phyloP scores from a whole-genome alignment of 192 early-diverging fungal species.

The Powellomyces hirtus region DNA sequence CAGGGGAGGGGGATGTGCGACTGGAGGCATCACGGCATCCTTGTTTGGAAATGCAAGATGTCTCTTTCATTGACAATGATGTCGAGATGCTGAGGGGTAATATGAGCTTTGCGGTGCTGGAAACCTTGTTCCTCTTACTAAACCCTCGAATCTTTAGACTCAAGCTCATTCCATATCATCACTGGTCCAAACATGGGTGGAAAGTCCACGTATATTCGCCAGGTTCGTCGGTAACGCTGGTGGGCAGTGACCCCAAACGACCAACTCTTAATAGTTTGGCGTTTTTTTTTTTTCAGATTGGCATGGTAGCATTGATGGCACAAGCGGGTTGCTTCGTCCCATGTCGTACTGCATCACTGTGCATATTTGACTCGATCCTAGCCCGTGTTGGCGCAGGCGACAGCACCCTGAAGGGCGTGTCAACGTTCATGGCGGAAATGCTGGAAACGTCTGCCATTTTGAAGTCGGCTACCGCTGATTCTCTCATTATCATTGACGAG shows the following conservation, averaged over 20 bases:
- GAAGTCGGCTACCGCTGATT: slow-evolving; percentile 62
- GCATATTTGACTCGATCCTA: slow-evolving; percentile 83
- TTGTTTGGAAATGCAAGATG: slow-evolving; percentile 89
- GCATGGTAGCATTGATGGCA: slow-evolving; percentile 89
- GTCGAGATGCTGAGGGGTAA: slow-evolving; percentile 68
- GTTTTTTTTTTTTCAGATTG: slow-evolving; percentile 54
- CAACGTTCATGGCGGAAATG: slow-evolving; percentile 89
- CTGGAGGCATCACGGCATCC: slow-evolving; percentile 82
- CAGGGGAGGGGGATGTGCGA: slow-evolving; percentile 64
- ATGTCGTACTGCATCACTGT: slow-evolving; percentile 65
- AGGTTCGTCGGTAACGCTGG: too few relatives aligned
- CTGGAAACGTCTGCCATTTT: slow-evolving; percentile 80
- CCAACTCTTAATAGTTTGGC: not conserved
- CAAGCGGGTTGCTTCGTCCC: slow-evolving; percentile 95
- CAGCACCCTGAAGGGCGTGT: slow-evolving; percentile 86
- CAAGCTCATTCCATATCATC: slow-evolving; percentile 76
- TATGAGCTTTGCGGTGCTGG: too few relatives aligned
- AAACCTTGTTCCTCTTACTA: too few relatives aligned
- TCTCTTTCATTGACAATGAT: slow-evolving; percentile 94
- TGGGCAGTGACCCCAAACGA: too few relatives aligned
- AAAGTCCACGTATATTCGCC: slow-evolving; percentile 95
- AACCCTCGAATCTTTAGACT: too few relatives aligned
- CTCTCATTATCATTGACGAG: slow-evolving; percentile 88
- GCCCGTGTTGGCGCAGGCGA: slow-evolving; percentile 95
- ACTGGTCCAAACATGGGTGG: slow-evolving; percentile 99